Base-by-base conservation (phyloP, 208 protist genomes). In the Porcisia hertigi region DNA sequence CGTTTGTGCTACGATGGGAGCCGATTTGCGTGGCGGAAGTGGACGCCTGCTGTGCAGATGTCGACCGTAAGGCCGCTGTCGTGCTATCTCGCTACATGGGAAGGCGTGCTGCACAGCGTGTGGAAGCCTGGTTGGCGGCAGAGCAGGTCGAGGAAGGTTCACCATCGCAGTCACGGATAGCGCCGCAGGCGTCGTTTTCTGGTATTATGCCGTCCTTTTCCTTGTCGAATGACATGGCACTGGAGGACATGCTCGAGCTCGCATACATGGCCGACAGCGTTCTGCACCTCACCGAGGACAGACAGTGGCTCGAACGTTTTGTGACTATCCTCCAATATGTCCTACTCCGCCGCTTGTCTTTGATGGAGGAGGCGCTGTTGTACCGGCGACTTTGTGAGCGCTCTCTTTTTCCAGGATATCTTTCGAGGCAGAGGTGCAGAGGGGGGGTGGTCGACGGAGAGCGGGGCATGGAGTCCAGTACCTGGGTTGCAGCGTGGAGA, bases 1-100 rank as follows among this genome's bases (percentile, higher is more conserved):
- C 76, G 23, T 72, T 79, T 55, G 81, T 92, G 18, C 58, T 69
- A 3, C 74, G 77, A 45, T 90, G 85, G 88, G 88, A 92, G 71
- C 71, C 74, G 12, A 53, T 36, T 20, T 86, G 83, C 47, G 53
- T 86, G 65, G 69, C 69, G 3, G 88, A 92, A 59, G 83, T 86
- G n/a, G 63, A 71, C 60, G 34, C 30, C 49, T 79, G 75, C 43
- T 75, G 60, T 62, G 75, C 59, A 0, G 79, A 76, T 55, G 63
- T 83, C 0, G 60, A 75, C 36, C 62, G 71, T 5, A 23, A 77
- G 25, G 73, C 74, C 3, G 41, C 16, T 6, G 12, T 6, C n/a
- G 65, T 72, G 34, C 39, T 82, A 45, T 11, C 59, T 1, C 39
- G 67, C 9, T 20, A 75, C 30, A 49, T 78, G 5, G 76, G 76